These are phyloP conservation scores for Starmerella kuoi DNA, from an alignment of 805 yeast species.

Conservation along the genomic window DNA sequence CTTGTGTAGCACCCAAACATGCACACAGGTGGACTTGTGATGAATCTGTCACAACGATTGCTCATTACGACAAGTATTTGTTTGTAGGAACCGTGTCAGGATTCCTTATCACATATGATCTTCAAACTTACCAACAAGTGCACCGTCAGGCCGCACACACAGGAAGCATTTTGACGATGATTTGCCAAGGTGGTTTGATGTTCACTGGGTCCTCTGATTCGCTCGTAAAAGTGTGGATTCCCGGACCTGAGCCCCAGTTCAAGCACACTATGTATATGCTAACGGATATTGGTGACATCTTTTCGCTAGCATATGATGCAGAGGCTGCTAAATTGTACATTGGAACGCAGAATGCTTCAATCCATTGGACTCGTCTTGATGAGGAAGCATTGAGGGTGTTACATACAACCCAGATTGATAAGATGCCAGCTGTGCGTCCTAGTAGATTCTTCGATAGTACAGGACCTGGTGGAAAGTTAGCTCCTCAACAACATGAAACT, in stretches of 20 bases:
- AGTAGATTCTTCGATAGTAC: slow-evolving; percentile 77
- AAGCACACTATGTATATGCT: slow-evolving; percentile 72
- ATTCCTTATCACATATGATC: slow-evolving; percentile 57
- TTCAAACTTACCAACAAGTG: slow-evolving; percentile 47
- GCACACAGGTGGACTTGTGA: slow-evolving; percentile 68
- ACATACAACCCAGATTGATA: slow-evolving; percentile 9
- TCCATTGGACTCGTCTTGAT: slow-evolving; percentile 52
- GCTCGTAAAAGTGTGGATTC: slow-evolving; percentile 67
- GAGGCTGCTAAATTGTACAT: slow-evolving; percentile 50
- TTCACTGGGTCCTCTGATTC: slow-evolving; percentile 89
- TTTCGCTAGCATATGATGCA: slow-evolving; percentile 63
- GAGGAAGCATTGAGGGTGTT: slow-evolving; percentile 18
- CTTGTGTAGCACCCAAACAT: slow-evolving; percentile 20
- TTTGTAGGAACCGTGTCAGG: slow-evolving; percentile 91
- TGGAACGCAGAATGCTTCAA: slow-evolving; percentile 88
- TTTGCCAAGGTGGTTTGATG: slow-evolving; percentile 37
- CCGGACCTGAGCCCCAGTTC: slow-evolving; percentile 18
- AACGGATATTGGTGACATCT: slow-evolving; percentile 87
- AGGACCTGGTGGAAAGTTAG: slow-evolving; percentile 60
- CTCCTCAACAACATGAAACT: slow-evolving; percentile 26
- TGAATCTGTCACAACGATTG: slow-evolving; percentile 57
- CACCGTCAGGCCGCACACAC: slow-evolving; percentile 47
- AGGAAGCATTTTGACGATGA: slow-evolving; percentile 62
- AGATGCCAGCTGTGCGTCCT: slow-evolving; percentile 46
- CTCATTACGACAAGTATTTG: slow-evolving; percentile 28